Percentiles rank a stretch among this genome's conserved stretches.
These are phyloP conservation scores for Centrapalus pauciflorus DNA, from an alignment of 129 eudicot species.

Conservation along the genomic window DNA sequence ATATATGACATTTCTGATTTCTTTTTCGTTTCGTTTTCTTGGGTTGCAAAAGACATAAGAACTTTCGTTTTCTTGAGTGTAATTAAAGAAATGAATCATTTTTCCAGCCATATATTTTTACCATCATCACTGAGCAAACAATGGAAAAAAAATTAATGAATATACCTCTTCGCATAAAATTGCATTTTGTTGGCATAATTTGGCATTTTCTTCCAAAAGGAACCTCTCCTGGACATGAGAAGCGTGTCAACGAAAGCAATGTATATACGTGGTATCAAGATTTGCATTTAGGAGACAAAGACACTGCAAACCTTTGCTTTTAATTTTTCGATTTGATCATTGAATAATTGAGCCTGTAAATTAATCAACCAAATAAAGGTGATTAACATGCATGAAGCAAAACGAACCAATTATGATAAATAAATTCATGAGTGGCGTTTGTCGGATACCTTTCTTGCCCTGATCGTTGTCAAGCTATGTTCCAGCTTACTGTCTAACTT, in stretches of 20 bases:
- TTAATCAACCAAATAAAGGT: not conserved
- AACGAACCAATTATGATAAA: not conserved
- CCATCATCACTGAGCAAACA: too few species aligned
- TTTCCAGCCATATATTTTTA: too few species aligned
- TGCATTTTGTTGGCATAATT: conserved; percentile 23
- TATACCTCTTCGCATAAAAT: conserved; percentile 9
- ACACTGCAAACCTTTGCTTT: conserved; percentile 36
- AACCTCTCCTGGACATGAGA: conserved; percentile 29
- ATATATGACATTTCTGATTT: too few species aligned
- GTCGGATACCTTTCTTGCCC: conserved; percentile 45
- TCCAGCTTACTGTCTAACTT: conserved; percentile 45
- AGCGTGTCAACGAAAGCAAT: not conserved
- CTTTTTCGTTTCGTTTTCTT: too few species aligned
- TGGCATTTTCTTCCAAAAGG: conserved; percentile 42
- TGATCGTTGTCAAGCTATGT: conserved; percentile 38
- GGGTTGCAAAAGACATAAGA: too few species aligned
- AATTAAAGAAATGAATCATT: too few species aligned
- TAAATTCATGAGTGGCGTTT: not conserved
- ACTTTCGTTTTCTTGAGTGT: too few species aligned
- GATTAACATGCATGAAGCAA: not conserved
- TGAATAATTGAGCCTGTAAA: conserved; percentile 37
- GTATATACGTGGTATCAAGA: not conserved
- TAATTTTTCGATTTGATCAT: conserved; percentile 35
- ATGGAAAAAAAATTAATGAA: not conserved
- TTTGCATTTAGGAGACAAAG: not conserved